A percentile compares a stretch with the other conserved stretches of the same genome.
Conservation (phyloP, 1,284 basidiomycete species). For the Coriolopsis trogii region DNA sequence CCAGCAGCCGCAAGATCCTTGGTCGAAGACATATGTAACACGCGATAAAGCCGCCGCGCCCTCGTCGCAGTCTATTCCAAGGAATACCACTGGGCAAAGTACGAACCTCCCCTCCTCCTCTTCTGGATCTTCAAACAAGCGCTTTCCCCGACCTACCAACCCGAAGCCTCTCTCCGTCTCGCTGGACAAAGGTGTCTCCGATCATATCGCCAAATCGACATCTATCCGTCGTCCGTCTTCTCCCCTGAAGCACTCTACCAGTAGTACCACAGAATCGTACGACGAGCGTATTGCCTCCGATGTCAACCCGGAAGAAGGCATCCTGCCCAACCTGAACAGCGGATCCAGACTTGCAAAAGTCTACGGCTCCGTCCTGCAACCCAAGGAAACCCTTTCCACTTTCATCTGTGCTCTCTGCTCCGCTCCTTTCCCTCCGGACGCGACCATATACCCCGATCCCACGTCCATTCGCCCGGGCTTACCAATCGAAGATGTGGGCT, state of each 20-base stretch:
- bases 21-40: constrained; percentile 76
- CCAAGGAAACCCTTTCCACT: constrained; percentile 67
- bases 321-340: constrained; percentile 60
- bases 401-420: constrained; percentile 71
- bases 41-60: constrained; percentile 51
- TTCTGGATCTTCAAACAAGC: constrained; percentile 36
- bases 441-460: constrained; percentile 82
- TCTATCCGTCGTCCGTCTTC: constrained; percentile 54
- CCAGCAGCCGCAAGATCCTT: constrained; percentile 58
- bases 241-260: constrained; percentile 52
- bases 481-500: constrained; percentile 31
- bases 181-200: constrained; percentile 52
- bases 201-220: constrained; percentile 55
- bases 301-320: constrained; percentile 46
- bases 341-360: constrained; percentile 73
- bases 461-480: constrained; percentile 32
- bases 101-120: constrained; percentile 14
- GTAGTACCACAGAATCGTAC: constrained; percentile 42
- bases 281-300: constrained; percentile 43
- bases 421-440: constrained; percentile 70
- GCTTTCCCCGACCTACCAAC: constrained; percentile 50
- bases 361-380: constrained; percentile 79
- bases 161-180: constrained; percentile 34
- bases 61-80: constrained; percentile 30
- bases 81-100: constrained; percentile 15